Percentiles rank a stretch among this genome's conserved stretches.
phyloP scores from a whole-genome alignment of 2,329 filamentous ascomycete species.

The Hirsutella thompsonii region DNA sequence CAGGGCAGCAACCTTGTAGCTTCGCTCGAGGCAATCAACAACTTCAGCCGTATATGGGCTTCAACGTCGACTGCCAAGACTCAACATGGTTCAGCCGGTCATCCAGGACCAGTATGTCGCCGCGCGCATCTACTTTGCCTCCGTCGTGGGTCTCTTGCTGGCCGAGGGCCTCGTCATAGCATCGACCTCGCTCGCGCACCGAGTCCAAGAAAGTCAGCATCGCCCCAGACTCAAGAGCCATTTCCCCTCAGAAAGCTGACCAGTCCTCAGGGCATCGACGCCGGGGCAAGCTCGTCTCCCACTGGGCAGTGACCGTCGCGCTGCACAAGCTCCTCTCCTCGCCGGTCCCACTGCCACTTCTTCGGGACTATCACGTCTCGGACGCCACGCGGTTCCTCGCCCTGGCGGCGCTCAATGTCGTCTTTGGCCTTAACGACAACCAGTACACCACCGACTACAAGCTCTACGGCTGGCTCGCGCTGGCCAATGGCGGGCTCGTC shows the following conservation, averaged over 20 bases:
- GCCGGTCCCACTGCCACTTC: background rate
- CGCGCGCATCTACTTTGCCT: constrained; percentile 7
- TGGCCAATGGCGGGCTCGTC: constrained; percentile 12
- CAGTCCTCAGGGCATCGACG: background rate
- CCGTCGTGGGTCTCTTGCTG: constrained; percentile 9
- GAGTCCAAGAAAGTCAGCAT: background rate
- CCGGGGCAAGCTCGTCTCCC: background rate
- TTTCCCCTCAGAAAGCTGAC: too few relatives aligned
- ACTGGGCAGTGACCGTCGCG: background rate
- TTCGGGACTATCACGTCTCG: constrained; percentile 2
- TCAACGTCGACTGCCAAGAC: background rate
- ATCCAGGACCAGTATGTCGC: constrained; percentile 9
- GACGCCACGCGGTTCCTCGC: constrained; percentile 8
- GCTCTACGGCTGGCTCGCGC: constrained; percentile 14
- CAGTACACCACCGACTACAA: constrained; percentile 12
- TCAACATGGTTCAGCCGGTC: constrained; percentile 5
- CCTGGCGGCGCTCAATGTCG: constrained; percentile 10
- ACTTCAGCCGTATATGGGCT: background rate
- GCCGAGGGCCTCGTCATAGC: constrained; percentile 6
- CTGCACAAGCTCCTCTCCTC: background rate
- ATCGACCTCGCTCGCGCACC: background rate
- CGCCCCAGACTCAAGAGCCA: background rate
- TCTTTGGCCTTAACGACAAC: constrained; percentile 10
- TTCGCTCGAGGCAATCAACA: background rate
- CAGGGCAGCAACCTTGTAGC: too few relatives aligned